Conservation (phyloP, 1,284 basidiomycete species). For the Heterobasidion occidentale region DNA sequence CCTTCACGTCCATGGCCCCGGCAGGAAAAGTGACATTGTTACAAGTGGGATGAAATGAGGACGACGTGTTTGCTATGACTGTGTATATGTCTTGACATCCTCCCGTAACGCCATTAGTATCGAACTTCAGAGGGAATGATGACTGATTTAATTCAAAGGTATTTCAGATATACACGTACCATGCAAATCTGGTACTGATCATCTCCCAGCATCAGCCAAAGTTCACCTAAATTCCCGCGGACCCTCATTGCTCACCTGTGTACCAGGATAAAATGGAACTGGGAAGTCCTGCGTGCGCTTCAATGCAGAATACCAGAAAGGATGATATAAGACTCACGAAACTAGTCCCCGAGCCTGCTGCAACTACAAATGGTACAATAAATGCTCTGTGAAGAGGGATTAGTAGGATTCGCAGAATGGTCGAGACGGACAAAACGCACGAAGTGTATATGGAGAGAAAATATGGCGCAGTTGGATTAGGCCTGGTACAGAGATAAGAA, state of each 20-base stretch:
- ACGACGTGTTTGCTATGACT: conserved; percentile 29
- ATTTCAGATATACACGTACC: conserved; percentile 27
- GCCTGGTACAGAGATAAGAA: conserved; percentile 23
- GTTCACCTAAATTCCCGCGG: neutral
- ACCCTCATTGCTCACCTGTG: conserved; percentile 28
- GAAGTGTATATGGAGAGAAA: conserved; percentile 56
- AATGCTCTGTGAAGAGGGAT: conserved; percentile 26
- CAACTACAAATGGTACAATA: conserved; percentile 43
- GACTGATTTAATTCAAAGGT: neutral
- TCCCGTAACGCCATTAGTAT: conserved; percentile 44
- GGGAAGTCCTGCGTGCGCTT: conserved; percentile 35
- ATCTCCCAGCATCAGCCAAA: neutral
- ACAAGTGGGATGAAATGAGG: conserved; percentile 28
- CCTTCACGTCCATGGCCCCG: conserved; percentile 34
- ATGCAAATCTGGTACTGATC: conserved; percentile 58
- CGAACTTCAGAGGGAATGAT: conserved; percentile 29
- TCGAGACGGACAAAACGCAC: conserved; percentile 24
- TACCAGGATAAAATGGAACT: conserved; percentile 50
- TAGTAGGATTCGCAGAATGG: neutral
- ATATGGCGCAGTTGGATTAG: conserved; percentile 48
- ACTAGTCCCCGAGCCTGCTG: conserved; percentile 35
- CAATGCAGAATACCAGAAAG: neutral
- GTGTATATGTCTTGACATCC: conserved; percentile 54
- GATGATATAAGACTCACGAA: conserved; percentile 30
- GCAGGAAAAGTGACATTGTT: conserved; percentile 38